Percentiles rank a stretch among this genome's conserved stretches.
Evolutionary conservation across 2,329 filamentous ascomycete species (phyloP).

Genomic region (Amphichorda felina): DNA sequence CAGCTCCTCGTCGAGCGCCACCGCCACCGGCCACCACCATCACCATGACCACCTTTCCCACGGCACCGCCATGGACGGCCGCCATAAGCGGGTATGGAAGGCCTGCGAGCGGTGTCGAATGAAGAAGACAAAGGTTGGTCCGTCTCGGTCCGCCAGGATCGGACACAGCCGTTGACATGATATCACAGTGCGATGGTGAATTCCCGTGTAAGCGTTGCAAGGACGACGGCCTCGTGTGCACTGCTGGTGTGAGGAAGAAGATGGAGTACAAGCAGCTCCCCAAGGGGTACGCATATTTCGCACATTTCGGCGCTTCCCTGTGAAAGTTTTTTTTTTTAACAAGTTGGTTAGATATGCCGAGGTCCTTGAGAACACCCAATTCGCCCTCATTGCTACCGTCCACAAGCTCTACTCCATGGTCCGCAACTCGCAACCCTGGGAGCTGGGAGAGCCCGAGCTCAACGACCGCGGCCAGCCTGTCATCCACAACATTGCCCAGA

Average conservation of each 20-base stretch:
- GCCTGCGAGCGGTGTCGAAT: constrained; percentile 55
- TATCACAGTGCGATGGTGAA: constrained; percentile 54
- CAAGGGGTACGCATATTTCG: constrained; percentile 42
- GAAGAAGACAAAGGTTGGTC: constrained; percentile 55
- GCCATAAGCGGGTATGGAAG: constrained; percentile 56
- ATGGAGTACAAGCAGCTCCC: constrained; percentile 58
- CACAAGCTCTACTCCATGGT: constrained; percentile 57
- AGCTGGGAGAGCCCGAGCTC: constrained; percentile 49
- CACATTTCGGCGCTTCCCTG: constrained; percentile 10
- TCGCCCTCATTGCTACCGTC: constrained; percentile 50
- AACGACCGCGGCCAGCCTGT: constrained; percentile 52
- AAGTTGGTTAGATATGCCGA: constrained; percentile 42
- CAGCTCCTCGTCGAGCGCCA: constrained; percentile 21
- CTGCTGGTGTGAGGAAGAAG: constrained; percentile 52
- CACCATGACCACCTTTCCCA: constrained; percentile 24
- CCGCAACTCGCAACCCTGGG: constrained; percentile 44
- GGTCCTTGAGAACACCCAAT: constrained; percentile 53
- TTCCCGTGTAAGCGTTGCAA: constrained; percentile 57
- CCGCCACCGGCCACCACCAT: constrained; percentile 18
- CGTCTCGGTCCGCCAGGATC: too few species aligned
- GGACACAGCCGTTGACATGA: too few species aligned
- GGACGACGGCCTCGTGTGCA: constrained; percentile 53
- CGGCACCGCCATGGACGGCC: constrained; percentile 31
- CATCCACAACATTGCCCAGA: constrained; percentile 53
- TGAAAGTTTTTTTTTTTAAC: too few species aligned